These are phyloP conservation scores for Umbelopsis sp. DNA, from an alignment of 192 early-diverging fungal genomes.

Conservation along the genomic window DNA sequence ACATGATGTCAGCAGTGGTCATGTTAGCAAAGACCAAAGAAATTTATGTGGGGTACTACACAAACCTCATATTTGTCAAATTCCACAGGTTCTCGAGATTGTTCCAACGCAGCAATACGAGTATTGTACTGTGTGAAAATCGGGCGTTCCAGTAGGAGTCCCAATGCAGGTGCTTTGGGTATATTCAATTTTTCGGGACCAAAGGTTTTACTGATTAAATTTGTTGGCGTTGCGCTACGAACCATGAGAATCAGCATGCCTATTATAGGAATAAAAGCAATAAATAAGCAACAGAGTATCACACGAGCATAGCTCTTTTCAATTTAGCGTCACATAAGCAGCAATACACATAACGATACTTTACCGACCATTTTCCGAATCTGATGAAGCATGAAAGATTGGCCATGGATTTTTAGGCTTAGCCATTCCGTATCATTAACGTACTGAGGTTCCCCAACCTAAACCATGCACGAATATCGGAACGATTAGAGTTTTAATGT, in stretches of 20 bases:
- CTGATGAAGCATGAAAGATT: conserved; percentile 99
- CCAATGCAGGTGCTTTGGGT: conserved; percentile 94
- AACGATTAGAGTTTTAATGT: neutral
- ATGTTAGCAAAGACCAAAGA: neutral
- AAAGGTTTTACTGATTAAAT: conserved; percentile 71
- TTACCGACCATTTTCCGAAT: conserved; percentile 99
- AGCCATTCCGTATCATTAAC: conserved; percentile 86
- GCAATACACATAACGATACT: too few relatives aligned
- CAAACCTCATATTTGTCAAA: conserved; percentile 60
- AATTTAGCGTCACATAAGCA: neutral
- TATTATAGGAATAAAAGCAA: conserved; percentile 22
- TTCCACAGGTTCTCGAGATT: conserved; percentile 42
- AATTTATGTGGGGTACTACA: conserved; percentile 1
- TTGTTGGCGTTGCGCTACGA: conserved; percentile 69
- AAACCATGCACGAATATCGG: conserved; percentile 19
- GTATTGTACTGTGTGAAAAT: conserved; percentile 73
- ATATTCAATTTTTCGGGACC: conserved; percentile 80
- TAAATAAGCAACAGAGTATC: neutral
- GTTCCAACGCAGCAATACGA: conserved; percentile 37
- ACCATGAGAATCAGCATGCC: conserved; percentile 79
- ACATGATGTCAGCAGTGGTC: conserved; percentile 3
- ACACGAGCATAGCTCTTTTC: neutral
- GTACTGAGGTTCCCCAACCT: conserved; percentile 66
- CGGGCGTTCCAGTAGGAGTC: conserved; percentile 82
- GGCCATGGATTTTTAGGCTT: conserved; percentile 88